These are phyloP conservation scores for Immersiporthe knoxdaviesiana DNA, from an alignment of 2,329 filamentous ascomycete genomes.

Conservation along the genomic window DNA sequence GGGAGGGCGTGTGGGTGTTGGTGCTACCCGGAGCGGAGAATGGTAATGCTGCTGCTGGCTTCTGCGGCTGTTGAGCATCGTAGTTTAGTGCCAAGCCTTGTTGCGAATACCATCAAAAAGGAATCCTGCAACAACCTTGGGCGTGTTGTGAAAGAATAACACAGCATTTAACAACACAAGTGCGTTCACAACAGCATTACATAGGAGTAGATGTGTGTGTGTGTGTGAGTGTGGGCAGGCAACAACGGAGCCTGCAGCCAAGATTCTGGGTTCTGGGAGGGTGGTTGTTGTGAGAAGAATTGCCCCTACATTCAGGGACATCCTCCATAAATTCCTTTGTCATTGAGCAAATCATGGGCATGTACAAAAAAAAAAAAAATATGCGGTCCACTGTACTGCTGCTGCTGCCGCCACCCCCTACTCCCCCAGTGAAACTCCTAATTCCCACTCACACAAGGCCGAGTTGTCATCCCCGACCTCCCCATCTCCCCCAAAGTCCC, in stretches of 20 bases:
- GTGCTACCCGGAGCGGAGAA: neutral
- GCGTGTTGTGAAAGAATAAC: neutral
- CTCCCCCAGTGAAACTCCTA: constrained; percentile 5
- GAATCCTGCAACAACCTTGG: neutral
- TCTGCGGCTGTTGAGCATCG: neutral
- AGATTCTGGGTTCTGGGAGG: neutral
- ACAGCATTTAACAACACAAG: neutral
- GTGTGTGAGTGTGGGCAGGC: neutral
- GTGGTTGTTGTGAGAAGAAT: no score
- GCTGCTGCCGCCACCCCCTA: no score
- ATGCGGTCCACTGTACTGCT: neutral
- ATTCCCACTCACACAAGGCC: neutral
- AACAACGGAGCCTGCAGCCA: neutral
- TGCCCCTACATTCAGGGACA: neutral
- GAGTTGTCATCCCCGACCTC: neutral
- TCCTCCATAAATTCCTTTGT: neutral
- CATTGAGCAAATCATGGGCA: neutral
- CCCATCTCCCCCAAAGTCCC: neutral
- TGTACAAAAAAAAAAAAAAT: no score
- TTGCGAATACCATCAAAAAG: neutral
- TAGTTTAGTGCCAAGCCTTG: neutral
- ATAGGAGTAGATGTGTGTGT: neutral
- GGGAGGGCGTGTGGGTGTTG: no score
- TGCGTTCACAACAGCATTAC: neutral
- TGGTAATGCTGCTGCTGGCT: neutral